Evolutionary conservation across 306 rosid species (phyloP).

Genomic region (Luffa aegyptiaca): DNA sequence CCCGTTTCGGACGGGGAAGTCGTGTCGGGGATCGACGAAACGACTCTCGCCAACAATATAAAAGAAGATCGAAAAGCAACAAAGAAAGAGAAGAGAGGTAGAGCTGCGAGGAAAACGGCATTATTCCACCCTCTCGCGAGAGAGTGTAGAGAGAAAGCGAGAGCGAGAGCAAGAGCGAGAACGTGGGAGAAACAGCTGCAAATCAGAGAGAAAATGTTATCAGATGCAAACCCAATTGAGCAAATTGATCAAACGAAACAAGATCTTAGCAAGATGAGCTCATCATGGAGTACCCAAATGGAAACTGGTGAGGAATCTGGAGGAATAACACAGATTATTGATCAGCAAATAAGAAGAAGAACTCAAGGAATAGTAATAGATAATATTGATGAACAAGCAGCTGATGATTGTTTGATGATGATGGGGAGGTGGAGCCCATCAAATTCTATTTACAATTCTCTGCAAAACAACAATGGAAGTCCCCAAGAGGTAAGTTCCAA

Average conservation of each 20-base stretch:
- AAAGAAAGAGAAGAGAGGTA: conserved; percentile 9
- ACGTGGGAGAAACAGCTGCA: conserved; percentile 34
- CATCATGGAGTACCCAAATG: conserved; percentile 47
- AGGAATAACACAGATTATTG: conserved; percentile 14
- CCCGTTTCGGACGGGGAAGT: conserved; percentile 67
- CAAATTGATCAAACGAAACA: neutral
- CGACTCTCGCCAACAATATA: neutral
- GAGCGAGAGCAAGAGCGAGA: conserved; percentile 65
- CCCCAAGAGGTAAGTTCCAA: conserved; percentile 56
- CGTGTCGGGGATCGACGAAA: conserved; percentile 31
- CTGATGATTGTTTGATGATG: conserved; percentile 18
- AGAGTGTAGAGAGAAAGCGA: conserved; percentile 61
- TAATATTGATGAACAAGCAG: conserved; percentile 16
- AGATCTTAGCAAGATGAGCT: conserved; percentile 10
- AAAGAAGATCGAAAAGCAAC: neutral
- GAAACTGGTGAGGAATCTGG: conserved; percentile 40
- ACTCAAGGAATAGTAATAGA: conserved; percentile 17
- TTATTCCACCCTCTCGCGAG: conserved; percentile 7
- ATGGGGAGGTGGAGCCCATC: conserved; percentile 52
- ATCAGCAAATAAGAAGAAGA: conserved; percentile 27
- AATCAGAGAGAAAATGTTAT: neutral
- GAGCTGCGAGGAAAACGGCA: conserved; percentile 22
- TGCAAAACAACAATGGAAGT: conserved; percentile 24
- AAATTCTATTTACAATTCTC: conserved; percentile 29
- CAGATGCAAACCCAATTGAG: neutral